These are phyloP conservation scores for Pouteria campechiana DNA, from an alignment of 179 eudicot genomes.

Conservation along the genomic window DNA sequence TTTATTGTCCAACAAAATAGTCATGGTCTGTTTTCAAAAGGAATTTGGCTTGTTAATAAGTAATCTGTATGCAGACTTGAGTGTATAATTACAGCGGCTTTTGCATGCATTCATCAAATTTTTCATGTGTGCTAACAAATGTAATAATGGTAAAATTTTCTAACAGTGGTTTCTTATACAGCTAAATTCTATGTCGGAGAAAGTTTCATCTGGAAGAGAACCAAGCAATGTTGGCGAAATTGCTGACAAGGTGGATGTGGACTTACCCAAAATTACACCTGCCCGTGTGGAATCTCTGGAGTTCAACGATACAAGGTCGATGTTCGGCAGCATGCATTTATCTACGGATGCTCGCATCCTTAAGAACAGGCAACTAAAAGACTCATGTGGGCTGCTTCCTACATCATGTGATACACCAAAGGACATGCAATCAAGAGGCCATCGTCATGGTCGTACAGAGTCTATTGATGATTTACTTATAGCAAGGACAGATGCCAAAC, in stretches of 20 bases:
- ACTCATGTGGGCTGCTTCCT: constrained; percentile 8
- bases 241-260: constrained; percentile 1
- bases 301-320: constrained; percentile 1
- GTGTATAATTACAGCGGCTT: too few relatives aligned
- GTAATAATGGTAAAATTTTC: too few relatives aligned
- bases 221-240: too few relatives aligned
- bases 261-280: constrained; percentile 6
- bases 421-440: constrained; percentile 1
- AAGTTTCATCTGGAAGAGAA: constrained; percentile 10
- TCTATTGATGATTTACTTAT: constrained; percentile 5
- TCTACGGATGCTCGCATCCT: constrained; percentile 1
- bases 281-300: constrained; percentile 5
- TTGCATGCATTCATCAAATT: too few relatives aligned
- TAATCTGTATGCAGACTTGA: too few relatives aligned
- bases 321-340: neutral
- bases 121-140: too few relatives aligned
- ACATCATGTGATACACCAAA: constrained; percentile 7
- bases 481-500: neutral
- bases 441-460: neutral
- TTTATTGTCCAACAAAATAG: too few relatives aligned
- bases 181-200: constrained; percentile 20
- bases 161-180: constrained; percentile 1
- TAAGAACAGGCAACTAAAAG: constrained; percentile 7
- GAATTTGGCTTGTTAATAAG: too few relatives aligned
- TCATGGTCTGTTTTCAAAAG: too few relatives aligned